Percentiles rank a stretch among this genome's conserved stretches.
phyloP scores from a whole-genome alignment of 2,329 filamentous ascomycete genomes.

The Botryotinia calthae region DNA sequence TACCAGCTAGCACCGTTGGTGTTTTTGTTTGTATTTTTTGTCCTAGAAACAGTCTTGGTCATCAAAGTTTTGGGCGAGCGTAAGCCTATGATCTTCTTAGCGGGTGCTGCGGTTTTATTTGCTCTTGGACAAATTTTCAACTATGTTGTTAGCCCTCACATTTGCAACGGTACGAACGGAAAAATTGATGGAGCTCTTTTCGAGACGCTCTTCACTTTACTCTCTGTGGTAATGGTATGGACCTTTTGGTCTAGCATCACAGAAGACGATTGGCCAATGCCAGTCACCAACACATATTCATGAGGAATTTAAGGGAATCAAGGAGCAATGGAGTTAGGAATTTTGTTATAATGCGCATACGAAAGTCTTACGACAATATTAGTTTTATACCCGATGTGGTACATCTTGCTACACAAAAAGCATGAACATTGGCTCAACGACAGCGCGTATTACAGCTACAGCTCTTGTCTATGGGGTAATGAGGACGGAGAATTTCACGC shows the following conservation, averaged over 20 bases:
- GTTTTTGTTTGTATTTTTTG: conserved; percentile 83
- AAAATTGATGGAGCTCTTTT: conserved; percentile 94
- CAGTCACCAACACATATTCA: conserved; percentile 39
- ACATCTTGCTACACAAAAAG: conserved; percentile 28
- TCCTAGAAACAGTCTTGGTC: conserved; percentile 81
- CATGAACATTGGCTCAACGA: conserved; percentile 24
- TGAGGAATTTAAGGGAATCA: conserved; percentile 27
- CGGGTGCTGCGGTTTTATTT: conserved; percentile 73
- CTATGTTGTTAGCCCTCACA: conserved; percentile 86
- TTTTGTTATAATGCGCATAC: conserved; percentile 31
- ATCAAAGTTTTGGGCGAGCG: conserved; percentile 81
- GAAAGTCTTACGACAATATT: conserved; percentile 34
- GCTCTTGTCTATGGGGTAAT: conserved; percentile 10
- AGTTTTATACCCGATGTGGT: conserved; percentile 29
- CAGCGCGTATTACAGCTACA: conserved; percentile 16
- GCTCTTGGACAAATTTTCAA: conserved; percentile 94
- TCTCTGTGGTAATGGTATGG: conserved; percentile 83
- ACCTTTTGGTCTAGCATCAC: conserved; percentile 99
- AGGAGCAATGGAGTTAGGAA: conserved; percentile 34
- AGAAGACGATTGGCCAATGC: conserved; percentile 91
- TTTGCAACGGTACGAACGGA: conserved; percentile 78
- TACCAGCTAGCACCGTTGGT: conserved; percentile 88
- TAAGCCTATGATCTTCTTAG: conserved; percentile 88
- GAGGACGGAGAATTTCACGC: conserved; percentile 5
- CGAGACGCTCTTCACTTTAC: conserved; percentile 85